These are phyloP conservation scores for Chaetomidium leptoderma DNA, from an alignment of 495 filamentous ascomycete species.

Conservation along the genomic window DNA sequence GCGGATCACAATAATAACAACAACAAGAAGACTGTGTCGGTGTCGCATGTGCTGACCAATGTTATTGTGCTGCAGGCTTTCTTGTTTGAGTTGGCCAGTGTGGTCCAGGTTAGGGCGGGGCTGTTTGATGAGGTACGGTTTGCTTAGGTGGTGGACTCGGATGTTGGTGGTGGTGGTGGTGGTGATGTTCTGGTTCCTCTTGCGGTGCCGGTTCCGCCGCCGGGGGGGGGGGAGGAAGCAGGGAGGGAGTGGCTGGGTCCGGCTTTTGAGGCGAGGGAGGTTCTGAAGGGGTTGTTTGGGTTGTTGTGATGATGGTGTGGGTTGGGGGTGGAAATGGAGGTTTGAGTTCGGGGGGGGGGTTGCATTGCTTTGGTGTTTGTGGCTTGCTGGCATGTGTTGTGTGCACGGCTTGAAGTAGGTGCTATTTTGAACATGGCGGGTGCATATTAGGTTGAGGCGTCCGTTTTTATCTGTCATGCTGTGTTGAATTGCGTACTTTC, in stretches of 20 bases:
- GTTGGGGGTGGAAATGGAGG: not conserved
- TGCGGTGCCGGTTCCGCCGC: no score
- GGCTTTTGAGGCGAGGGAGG: not conserved
- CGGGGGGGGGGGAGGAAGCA: not conserved
- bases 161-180: not conserved
- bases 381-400: not conserved
- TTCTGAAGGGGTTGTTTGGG: not conserved
- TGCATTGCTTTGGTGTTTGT: conserved; percentile 20
- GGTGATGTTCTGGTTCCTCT: no score
- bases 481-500: no score
- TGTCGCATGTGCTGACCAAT: conserved; percentile 86
- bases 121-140: conserved; percentile 83
- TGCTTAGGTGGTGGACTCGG: conserved; percentile 32
- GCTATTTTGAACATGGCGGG: not conserved
- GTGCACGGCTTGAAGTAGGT: not conserved
- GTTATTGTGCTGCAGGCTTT: conserved; percentile 76
- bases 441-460: not conserved
- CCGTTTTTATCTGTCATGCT: no score
- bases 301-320: not conserved
- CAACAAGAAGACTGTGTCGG: conserved; percentile 63
- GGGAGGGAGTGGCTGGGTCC: conserved; percentile 9
- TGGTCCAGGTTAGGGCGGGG: conserved; percentile 79
- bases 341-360: not conserved
- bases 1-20: no score
- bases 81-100: conserved; percentile 77